Evolutionary conservation across 495 filamentous ascomycete species (phyloP).

Genomic region (Penicillium waksmanii): DNA sequence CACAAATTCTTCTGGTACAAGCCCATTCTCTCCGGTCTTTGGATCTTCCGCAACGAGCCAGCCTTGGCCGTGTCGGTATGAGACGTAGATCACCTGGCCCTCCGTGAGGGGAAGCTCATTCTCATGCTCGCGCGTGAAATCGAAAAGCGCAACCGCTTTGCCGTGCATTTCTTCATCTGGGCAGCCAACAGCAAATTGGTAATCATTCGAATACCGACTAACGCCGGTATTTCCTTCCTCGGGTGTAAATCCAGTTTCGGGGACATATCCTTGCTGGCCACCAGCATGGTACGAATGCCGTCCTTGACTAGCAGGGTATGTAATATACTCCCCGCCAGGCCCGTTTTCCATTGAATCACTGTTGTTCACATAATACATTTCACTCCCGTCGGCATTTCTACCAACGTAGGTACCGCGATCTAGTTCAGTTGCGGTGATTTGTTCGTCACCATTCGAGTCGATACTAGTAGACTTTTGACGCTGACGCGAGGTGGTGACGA

Average conservation of each 20-base stretch:
- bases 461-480: constrained; percentile 72
- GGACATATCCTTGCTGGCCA: constrained; percentile 60
- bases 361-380: constrained; percentile 77
- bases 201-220: constrained; percentile 80
- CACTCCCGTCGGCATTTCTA: constrained; percentile 71
- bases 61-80: constrained; percentile 92
- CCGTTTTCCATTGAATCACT: constrained; percentile 63
- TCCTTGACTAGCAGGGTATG: constrained; percentile 70
- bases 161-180: constrained; percentile 98
- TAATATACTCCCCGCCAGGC: constrained; percentile 78
- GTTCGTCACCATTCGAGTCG: constrained; percentile 38
- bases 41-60: constrained; percentile 98
- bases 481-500: constrained; percentile 74
- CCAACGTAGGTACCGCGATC: constrained; percentile 68
- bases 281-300: constrained; percentile 57
- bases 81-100: constrained; percentile 95
- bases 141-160: constrained; percentile 92
- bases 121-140: constrained; percentile 93
- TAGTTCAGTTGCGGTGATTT: constrained; percentile 28
- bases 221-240: constrained; percentile 62
- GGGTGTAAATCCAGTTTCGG: constrained; percentile 58
- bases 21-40: constrained; percentile 82
- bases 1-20: constrained; percentile 97
- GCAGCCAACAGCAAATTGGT: constrained; percentile 92
- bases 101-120: constrained; percentile 93